phyloP scores from a whole-genome alignment of 2,329 filamentous ascomycete genomes.

The Talaromyces funiculosus region DNA sequence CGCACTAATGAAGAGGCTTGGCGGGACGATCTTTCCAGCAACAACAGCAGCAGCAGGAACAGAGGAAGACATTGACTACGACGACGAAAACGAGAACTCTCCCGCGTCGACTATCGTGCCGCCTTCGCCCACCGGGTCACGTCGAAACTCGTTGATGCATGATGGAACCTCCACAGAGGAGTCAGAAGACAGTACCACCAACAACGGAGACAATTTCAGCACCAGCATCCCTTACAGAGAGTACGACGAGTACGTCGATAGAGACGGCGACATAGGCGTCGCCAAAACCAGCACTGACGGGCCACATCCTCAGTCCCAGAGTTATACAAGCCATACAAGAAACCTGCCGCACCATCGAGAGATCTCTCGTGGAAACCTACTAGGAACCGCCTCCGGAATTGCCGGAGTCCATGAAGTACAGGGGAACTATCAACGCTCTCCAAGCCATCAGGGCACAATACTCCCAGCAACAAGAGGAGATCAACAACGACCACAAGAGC shows the following conservation, averaged over 20 bases:
- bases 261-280: neutral
- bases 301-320: neutral
- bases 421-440: too few relatives aligned
- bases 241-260: neutral
- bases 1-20: conserved; percentile 3
- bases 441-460: neutral
- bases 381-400: neutral
- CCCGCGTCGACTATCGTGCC: conserved; percentile 22
- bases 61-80: conserved; percentile 17
- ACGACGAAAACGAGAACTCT: conserved; percentile 29
- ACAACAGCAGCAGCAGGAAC: neutral
- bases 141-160: conserved; percentile 8
- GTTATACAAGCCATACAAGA: neutral
- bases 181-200: neutral
- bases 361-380: neutral
- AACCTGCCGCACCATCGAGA: neutral
- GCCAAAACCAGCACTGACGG: neutral
- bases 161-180: neutral
- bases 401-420: neutral
- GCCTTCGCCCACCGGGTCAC: conserved; percentile 26
- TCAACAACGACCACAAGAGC: neutral
- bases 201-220: neutral
- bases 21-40: neutral
- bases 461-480: neutral
- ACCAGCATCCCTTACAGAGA: neutral